Evolutionary conservation across 805 yeast species (phyloP), one percentile per base, ranked within the genome.

Genomic region (Pichia occidentalis): DNA sequence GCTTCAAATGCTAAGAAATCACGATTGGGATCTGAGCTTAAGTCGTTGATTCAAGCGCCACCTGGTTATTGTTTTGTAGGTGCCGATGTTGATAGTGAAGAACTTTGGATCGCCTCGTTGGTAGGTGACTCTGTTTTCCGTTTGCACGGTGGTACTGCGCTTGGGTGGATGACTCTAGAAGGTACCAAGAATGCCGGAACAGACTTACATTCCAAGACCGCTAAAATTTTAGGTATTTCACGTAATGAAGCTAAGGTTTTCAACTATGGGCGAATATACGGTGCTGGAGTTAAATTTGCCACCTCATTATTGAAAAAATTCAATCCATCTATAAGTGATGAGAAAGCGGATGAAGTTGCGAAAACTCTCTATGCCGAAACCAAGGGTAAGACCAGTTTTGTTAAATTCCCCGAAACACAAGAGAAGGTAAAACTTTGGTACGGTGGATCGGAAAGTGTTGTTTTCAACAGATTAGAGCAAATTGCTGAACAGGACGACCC

Each of bases 161-260:
- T 94, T 38, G 97, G 97, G 0, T 94, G 98, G 98, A 94, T 92
- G 99, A 88, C 97, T 2, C 68, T 92, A 39, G 99, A 92, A 64
- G 99, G 99, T 14, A 78, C 90, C 4, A 92, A 92, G 61, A 68
- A 65, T 40, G 90, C 83, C 38, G 94, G 92, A 4, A 94, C 99
- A 0, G 99, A 92, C 62, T 63, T 94, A 43, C 99, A 92, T 56
- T 86, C 97, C 0, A 87, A 84, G 48, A 92, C 97, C 0, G 96
- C 98, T 0, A 70, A 71, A 9, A 87, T 94, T 48, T 61, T 92
- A 55, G 95, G 95, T 0, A 88, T 94, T 36, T 75, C 84, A 19
- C 70, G 99, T 58, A 78, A 81, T 51, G 95, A 92, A 46, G 98
- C 98, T 5, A 92, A 92, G 52, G 76, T 88, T 7, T 94, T 92